Base-by-base conservation (phyloP, 2,329 filamentous ascomycete genomes). In the Nemania abortiva region DNA sequence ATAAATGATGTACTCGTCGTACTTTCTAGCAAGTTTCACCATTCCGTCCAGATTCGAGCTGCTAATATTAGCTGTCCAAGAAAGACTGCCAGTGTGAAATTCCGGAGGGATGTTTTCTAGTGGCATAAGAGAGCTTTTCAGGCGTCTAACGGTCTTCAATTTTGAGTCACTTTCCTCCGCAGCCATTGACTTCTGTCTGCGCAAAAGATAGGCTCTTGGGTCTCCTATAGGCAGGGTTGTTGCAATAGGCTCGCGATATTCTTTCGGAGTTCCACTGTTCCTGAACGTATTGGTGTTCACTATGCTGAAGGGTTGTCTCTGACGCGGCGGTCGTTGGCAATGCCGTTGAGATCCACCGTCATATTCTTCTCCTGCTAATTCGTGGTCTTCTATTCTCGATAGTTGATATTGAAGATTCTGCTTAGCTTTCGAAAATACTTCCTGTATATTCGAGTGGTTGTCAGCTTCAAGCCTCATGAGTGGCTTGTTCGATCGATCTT, bases 151-250 rank as follows among this genome's bases (percentile, higher is more conserved):
- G 52, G 74, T 78, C 66, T 34, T 75, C 29, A 66, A 68, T 20
- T 63, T 72, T 18, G 61, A 31, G 10, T 31, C 49, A 10, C n/a
- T 63, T 34, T 66, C 70, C 22, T 69, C 71, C 39, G 71, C 70
- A 45, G 71, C 72, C 42, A 75, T 70, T 0, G 77, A 79, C 57
- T 78, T 79, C 62, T 79, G 78, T 53, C 76, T 72, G 10, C 78
- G 76, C 22, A 79, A 60, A 24, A 79, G 74, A 59, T 79, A 79
- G 24, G 77, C 76, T 59, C 78, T 74, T 27, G 78, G 77, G 50
- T 79, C 78, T 31, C 69, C 73, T 31, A 56, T 62, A 13, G 73
- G 69, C 10, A 79, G 56, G 3, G 72, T 73, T 1, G 78, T 79
- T 52, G 64, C 69, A 61, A 76, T 74, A 37, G 76, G 76, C 29